Percentiles rank a stretch among this genome's conserved stretches.
phyloP scores from a whole-genome alignment of 805 yeast genomes.

The Yarrowia bubula region DNA sequence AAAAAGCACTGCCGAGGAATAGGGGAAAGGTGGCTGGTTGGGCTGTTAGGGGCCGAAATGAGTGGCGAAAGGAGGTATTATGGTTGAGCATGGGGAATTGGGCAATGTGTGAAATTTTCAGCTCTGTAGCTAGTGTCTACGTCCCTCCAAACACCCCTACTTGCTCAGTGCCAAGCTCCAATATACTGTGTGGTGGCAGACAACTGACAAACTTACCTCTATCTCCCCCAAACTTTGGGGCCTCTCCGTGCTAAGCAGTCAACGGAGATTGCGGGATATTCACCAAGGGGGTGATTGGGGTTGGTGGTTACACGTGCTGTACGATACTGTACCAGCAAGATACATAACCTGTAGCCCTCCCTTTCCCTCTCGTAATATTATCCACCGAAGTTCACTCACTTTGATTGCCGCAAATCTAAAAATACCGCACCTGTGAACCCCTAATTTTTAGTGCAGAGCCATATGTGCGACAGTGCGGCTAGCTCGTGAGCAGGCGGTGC shows the following conservation, averaged over 20 bases:
- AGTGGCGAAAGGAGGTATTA: background rate
- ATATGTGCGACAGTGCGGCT: slow-evolving; percentile 2
- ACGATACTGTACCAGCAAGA: background rate
- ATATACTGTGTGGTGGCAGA: background rate
- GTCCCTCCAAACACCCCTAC: background rate
- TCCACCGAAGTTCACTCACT: too few relatives aligned
- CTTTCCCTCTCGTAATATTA: too few relatives aligned
- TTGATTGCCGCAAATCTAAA: slow-evolving; percentile 10
- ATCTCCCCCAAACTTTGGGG: slow-evolving; percentile 4
- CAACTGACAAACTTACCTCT: slow-evolving; percentile 7
- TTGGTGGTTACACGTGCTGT: background rate
- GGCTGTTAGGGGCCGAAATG: background rate
- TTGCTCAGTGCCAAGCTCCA: background rate
- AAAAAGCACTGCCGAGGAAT: slow-evolving; percentile 24
- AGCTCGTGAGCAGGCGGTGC: background rate
- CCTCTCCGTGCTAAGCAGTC: background rate
- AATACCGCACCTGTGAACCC: slow-evolving; percentile 13
- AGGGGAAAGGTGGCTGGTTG: slow-evolving; percentile 1
- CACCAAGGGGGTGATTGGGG: background rate
- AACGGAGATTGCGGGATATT: background rate
- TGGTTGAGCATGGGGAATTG: background rate
- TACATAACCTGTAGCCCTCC: too few relatives aligned
- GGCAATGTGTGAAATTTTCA: background rate
- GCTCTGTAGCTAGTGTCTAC: background rate
- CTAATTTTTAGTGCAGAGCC: slow-evolving; percentile 3